Evolutionary conservation across 345 rosid species (phyloP), one percentile per base, ranked within the genome.

Genomic region (Abelmoschus esculentus): DNA sequence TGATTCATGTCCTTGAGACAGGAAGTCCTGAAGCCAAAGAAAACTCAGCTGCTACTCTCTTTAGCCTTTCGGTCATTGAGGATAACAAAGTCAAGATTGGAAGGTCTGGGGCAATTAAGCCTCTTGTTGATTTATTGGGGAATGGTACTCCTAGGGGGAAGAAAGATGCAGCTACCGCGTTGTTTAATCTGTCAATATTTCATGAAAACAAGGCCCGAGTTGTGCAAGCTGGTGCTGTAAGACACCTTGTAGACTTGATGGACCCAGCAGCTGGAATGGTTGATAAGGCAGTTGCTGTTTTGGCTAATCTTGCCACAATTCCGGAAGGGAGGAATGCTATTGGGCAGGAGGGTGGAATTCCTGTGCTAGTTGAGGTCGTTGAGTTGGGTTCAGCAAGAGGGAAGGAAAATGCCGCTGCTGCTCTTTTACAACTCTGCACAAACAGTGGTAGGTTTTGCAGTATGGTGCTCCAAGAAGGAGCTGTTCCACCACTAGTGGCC

Each of bases 351-450:
- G 80, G 85, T 12, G 99, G 99, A 32, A 87, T 92, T 61, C 87
- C 90, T 0, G 84, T 85, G 61, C 78, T 96, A 46, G 99, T 92
- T 10, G 97, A 96, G 85, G 92, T 90, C 71, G 91, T 96, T 62
- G 99, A 96, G 81, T 77, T 96, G 78, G 98, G 99, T 50, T 96
- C 98, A 66, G 81, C 84, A 1, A 89, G 96, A 81, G 98, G 98
- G 22, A 92, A 89, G 83, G 99, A 96, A 74, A 90, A 90, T 79
- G 97, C 99, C 18, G 88, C 97, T 0, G 98, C 98, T 58, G 96
- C 99, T 62, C 95, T 96, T 65, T 74, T 90, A 78, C 95, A 87
- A 71, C 89, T 96, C 60, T 92, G 91, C 82, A 80, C 84, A 19
- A 83, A 69, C 70, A 92, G 87, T 56, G 72, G 42, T 61, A 84